Base-by-base conservation (phyloP, 2,329 filamentous ascomycete species). In the Zarea fungicola region DNA sequence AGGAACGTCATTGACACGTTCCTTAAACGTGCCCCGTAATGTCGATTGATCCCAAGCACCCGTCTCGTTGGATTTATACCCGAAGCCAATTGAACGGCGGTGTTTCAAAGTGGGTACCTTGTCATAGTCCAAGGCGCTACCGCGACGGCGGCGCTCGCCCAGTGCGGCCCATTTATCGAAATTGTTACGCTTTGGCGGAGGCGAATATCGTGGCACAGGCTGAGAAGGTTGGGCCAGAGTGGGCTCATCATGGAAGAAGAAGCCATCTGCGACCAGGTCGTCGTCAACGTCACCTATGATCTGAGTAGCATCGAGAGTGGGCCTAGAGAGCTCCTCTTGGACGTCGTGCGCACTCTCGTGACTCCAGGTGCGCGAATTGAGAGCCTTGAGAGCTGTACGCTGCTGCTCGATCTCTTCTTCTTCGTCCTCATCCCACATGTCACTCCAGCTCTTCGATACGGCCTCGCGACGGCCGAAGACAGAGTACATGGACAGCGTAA, bases 371-470 rank as follows among this genome's bases (percentile, higher is more conserved):
- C 86, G 78, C 49, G 84, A 80, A 63, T 89, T 89, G 60, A 86
- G 75, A 63, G 83, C 73, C 67, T 85, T 80, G 22, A 86, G 69
- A 32, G 58, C 52, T 46, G 60, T 56, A 34, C 62, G 54, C 63
- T 85, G 80, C 55, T 78, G 78, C 52, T 71, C 69, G 53, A 77
- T 77, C 61, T 85, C 81, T 58, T 87, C 80, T 54, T 86, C 83
- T 55, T 87, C 84, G 61, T 93, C 90, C 39, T 76, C 73, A 47
- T 97, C 92, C 85, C 90, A 96, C 66, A 97, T 83, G 66, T 99
- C 93, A 62, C 91, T 96, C 93, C 93, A 99, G 75, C 93, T 97
- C 84, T 97, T 97, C 49, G 93, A 96, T 41, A 95, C 88, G 41
- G 79, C 74, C 39, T 92, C 86, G 64, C 86, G 83, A 61, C 83